A percentile compares a stretch with the other conserved stretches of the same genome.
Evolutionary conservation across 208 protist species (phyloP).

Genomic region (Trypanosoma lewisi): DNA sequence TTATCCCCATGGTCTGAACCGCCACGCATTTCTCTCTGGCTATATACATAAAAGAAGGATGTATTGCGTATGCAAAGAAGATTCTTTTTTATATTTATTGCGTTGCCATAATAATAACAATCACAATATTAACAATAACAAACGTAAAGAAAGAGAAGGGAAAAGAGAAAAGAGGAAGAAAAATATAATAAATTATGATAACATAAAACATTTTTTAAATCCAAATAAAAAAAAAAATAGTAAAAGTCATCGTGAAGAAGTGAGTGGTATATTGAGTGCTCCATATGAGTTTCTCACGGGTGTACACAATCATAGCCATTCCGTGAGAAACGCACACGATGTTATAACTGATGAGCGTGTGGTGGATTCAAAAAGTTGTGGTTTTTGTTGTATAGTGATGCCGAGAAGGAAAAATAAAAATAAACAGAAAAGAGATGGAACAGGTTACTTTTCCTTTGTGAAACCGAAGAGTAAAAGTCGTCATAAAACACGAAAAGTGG

Average conservation of each 20-base stretch:
- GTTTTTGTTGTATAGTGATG: background rate
- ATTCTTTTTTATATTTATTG: background rate
- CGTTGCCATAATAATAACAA: background rate
- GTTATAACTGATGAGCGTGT: slow-evolving; percentile 2
- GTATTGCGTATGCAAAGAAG: slow-evolving; percentile 20
- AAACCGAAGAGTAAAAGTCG: background rate
- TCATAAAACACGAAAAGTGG: background rate
- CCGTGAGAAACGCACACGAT: background rate
- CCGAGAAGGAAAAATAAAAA: background rate
- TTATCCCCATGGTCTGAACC: slow-evolving; percentile 22
- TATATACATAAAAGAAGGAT: slow-evolving; percentile 25
- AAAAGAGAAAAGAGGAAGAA: background rate
- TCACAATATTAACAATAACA: background rate
- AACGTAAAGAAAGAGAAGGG: too few species aligned
- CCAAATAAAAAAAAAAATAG: too few species aligned
- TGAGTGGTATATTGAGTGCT: too few species aligned
- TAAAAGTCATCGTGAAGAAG: too few species aligned
- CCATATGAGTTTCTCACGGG: too few species aligned
- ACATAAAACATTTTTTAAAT: too few species aligned
- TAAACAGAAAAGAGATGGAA: background rate
- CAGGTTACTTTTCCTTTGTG: background rate
- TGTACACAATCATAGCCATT: too few species aligned
- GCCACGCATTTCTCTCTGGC: slow-evolving; percentile 17
- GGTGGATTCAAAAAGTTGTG: slow-evolving; percentile 3
- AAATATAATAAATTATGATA: too few species aligned